Conservation (phyloP, 352 stramenopile genomes). For the Pythium vanterpoolii region DNA sequence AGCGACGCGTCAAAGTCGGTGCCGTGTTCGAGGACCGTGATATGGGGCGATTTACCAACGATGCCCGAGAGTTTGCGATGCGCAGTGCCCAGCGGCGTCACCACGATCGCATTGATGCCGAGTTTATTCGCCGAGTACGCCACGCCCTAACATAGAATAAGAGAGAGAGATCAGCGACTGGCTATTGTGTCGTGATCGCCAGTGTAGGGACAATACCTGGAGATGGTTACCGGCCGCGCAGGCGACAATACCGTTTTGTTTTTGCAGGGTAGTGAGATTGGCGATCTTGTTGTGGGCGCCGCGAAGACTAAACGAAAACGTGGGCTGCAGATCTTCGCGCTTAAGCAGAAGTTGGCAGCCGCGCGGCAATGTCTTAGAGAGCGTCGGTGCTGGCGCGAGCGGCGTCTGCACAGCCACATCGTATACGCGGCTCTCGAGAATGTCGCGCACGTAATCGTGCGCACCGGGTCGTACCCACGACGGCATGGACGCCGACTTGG, state of each 20-base stretch:
- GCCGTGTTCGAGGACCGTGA: slow-evolving; percentile 94
- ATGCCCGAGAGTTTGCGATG: slow-evolving; percentile 84
- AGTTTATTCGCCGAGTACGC: slow-evolving; percentile 93
- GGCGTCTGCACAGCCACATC: slow-evolving; percentile 78
- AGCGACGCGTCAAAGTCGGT: slow-evolving; percentile 96
- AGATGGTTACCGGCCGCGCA: slow-evolving; percentile 94
- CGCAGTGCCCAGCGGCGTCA: slow-evolving; percentile 94
- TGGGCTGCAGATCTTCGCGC: slow-evolving; percentile 96
- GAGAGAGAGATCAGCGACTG: not conserved
- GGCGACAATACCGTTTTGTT: slow-evolving; percentile 77
- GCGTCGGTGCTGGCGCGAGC: slow-evolving; percentile 49
- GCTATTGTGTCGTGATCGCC: not conserved
- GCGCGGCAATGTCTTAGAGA: slow-evolving; percentile 50
- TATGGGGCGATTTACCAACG: slow-evolving; percentile 48
- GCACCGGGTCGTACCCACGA: slow-evolving; percentile 67
- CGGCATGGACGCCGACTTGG: slow-evolving; percentile 28
- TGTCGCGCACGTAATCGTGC: slow-evolving; percentile 73
- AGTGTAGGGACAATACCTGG: slow-evolving; percentile 42
- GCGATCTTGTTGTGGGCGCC: slow-evolving; percentile 99
- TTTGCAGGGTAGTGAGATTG: slow-evolving; percentile 79
- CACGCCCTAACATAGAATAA: slow-evolving; percentile 66
- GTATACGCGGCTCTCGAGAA: slow-evolving; percentile 83
- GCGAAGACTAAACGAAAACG: slow-evolving; percentile 98
- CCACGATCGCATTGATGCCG: slow-evolving; percentile 93
- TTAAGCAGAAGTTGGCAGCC: slow-evolving; percentile 88